Evolutionary conservation across 345 rosid species (phyloP), one percentile per base, ranked within the genome.

Genomic region (Adansonia digitata): DNA sequence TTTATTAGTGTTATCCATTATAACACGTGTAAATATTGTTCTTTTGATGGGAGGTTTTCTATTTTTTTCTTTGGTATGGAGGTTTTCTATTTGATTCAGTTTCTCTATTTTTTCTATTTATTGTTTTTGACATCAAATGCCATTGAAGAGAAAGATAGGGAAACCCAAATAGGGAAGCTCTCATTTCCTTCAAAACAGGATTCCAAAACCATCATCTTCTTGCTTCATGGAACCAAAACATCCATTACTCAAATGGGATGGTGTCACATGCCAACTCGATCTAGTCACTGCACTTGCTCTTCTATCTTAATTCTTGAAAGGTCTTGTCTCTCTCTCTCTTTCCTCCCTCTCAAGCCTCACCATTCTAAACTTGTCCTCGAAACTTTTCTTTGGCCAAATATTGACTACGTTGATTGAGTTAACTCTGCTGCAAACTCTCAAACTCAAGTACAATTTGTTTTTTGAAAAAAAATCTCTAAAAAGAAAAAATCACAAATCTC

Each of bases 311-410:
- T 80, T 49, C 3, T 91, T 93, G 26, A 64, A 40, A 1, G 92
- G 93, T 7, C 83, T 73, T 5, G 77, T 95, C 18, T 68, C 79
- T 24, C 72, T 82, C 22, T 83, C 90, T 10, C 84, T 95, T 51
- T 95, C 86, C 86, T 73, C 86, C 4, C 90, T 91, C 11, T 42
- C 79, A 1, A 45, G 52, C 35, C 94, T 92, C 69, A 63, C 82
- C 49, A 61, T 75, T 42, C 90, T 92, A 3, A 97, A 94, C 86
- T 74, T 92, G 29, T 90, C 65, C 94, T 39, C 61, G 7, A 93
- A 93, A 75, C 59, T 64, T 15, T 68, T 92, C 69, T 78, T 34
- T 59, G 97, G 92, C 6, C 70, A 75, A 60, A 72, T 92, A 1
- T 89, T 93, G 6, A 0, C 45, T 37, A 74, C 76, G 57, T 75